Evolutionary conservation across 2,329 filamentous ascomycete species (phyloP).

Genomic region (Fusarium sp.): DNA sequence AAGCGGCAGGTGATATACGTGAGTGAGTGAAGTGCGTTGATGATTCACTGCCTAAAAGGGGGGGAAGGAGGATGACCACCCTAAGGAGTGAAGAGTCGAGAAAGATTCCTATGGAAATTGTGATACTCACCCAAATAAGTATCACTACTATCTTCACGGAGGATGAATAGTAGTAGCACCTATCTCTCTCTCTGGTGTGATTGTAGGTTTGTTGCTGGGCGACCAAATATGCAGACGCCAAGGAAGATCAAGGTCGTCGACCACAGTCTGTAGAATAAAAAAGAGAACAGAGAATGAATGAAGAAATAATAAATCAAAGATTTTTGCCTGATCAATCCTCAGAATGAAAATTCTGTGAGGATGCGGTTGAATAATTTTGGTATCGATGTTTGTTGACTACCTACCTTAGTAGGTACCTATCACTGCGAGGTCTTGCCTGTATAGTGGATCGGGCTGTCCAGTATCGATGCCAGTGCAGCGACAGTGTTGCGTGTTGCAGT

Average conservation of each 20-base stretch:
- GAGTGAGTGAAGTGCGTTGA: not conserved
- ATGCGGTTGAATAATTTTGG: not conserved
- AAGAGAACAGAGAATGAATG: not conserved
- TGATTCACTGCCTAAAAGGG: constrained; percentile 25
- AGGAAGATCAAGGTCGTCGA: not conserved
- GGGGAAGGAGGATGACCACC: not conserved
- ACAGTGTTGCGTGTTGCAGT: not conserved
- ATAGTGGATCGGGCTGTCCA: not conserved
- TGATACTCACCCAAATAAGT: constrained; percentile 1
- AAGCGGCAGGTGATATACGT: not conserved
- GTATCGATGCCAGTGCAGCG: not conserved
- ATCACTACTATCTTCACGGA: constrained; percentile 2
- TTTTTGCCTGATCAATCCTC: not conserved
- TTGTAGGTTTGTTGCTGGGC: constrained; percentile 33
- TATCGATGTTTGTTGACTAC: constrained; percentile 22
- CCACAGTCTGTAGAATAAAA: not conserved
- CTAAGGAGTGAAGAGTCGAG: not conserved
- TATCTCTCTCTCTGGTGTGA: not conserved
- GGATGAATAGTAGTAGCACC: not conserved
- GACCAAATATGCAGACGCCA: constrained; percentile 16
- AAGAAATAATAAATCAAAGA: not conserved
- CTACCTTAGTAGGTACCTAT: no score
- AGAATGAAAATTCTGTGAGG: not conserved
- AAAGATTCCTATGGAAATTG: not conserved
- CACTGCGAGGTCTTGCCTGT: not conserved